Evolutionary conservation across 768 basidiomycete genomes (phyloP), one percentile per base, ranked within the genome.

Genomic region (Agrocybe praecox): DNA sequence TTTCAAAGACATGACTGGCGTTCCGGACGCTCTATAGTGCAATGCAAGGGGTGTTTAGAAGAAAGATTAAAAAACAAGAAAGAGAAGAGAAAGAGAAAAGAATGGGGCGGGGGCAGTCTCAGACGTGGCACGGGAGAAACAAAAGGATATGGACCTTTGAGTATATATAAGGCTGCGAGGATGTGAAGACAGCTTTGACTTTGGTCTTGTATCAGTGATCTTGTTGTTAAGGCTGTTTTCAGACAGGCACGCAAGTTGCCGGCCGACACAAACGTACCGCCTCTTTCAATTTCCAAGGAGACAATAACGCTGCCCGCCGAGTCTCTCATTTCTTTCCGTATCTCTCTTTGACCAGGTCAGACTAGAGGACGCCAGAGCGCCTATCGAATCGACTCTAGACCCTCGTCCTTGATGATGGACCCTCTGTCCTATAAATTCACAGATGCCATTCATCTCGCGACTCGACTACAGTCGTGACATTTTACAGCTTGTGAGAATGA

Each of bases 1-100:
- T 74, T 86, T 88, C 69, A 87, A 79, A 57, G 86, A 86, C 83
- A 84, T 66, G 62, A 49, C 65, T 55, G 71, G 71, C 74, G 74
- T 75, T 69, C 75, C 76, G 52, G 75, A 74, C 74, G 74, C 73
- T 62, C 57, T 59, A 49, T 55, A 62, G 55, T 58, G 57, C 55
- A 60, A 61, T 63, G 60, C 22, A 62, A 61, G 61, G 64, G 61
- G 68, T 58, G 57, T 56, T 60, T 60, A 60, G 64, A 68, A 62
- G 63, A 67, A 64, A 65, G 59, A 53, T 64, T 68, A 64, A 53
- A 64, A 60, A 60, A 58, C 58, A 63, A 59, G 51, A 62, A 59
- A 46, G 49, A 53, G 47, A 55, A 56, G 52, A 55, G 50, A 51
- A 60, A 61, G 57, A 62, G 60, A 58, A 65, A 67, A 62, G 58